Evolutionary conservation across 2,329 filamentous ascomycete genomes (phyloP).

Genomic region (Xylariaceae sp.): DNA sequence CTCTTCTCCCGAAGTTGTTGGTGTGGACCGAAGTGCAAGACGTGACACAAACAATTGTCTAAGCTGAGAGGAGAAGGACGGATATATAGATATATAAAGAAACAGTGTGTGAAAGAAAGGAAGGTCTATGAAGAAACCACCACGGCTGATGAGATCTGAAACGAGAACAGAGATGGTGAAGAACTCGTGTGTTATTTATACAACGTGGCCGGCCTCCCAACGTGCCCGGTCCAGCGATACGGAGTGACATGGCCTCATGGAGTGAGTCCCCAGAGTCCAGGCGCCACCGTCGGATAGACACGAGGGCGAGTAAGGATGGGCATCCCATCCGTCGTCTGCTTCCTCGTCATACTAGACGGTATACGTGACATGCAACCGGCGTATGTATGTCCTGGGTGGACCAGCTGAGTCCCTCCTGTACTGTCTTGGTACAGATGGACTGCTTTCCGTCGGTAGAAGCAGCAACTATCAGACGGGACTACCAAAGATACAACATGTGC

Average conservation of each 20-base stretch:
- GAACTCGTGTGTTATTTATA: slow-evolving; percentile 12
- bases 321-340: slow-evolving; percentile 1
- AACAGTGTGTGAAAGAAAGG: too few relatives aligned
- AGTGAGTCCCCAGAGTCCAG: slow-evolving; percentile 1
- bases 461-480: too few relatives aligned
- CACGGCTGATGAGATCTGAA: slow-evolving; percentile 11
- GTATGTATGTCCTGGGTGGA: slow-evolving; percentile 8
- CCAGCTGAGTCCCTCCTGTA: not conserved
- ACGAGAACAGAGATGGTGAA: slow-evolving; percentile 4
- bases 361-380: slow-evolving; percentile 14
- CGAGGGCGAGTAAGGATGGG: not conserved
- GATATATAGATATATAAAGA: too few relatives aligned
- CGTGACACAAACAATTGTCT: slow-evolving; percentile 12
- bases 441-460: not conserved
- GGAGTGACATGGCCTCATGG: not conserved
- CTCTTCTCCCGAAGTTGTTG: not conserved
- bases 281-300: slow-evolving; percentile 9
- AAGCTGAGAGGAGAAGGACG: too few relatives aligned
- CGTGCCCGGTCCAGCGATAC: too few relatives aligned
- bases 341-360: slow-evolving; percentile 4
- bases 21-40: not conserved
- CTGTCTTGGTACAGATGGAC: not conserved
- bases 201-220: too few relatives aligned
- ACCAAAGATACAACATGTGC: slow-evolving; percentile 10
- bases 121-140: slow-evolving; percentile 13